Percentiles rank a stretch among this genome's conserved stretches.
phyloP scores from a whole-genome alignment of 306 rosid genomes.

The Astragalus glycyphyllos region DNA sequence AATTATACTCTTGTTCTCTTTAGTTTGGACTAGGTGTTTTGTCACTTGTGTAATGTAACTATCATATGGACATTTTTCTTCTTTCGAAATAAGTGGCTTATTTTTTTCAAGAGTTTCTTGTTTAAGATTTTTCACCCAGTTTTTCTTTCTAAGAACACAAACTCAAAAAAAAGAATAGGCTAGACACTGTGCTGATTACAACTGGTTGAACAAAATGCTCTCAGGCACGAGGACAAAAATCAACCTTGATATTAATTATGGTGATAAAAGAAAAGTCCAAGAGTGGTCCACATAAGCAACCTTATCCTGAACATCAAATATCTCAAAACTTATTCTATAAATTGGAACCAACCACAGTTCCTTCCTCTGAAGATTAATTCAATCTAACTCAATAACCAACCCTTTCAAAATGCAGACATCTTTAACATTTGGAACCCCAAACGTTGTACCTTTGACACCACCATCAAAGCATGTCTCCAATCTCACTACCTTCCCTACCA shows the following conservation, averaged over 20 bases:
- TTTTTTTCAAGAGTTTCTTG: too few species aligned
- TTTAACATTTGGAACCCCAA: slow-evolving; percentile 50
- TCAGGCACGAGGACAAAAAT: slow-evolving; percentile 2
- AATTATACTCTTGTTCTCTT: too few species aligned
- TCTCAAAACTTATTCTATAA: slow-evolving; percentile 33
- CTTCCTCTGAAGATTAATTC: not conserved
- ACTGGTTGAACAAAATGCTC: slow-evolving; percentile 13
- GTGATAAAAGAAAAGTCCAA: too few species aligned
- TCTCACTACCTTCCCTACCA: slow-evolving; percentile 42
- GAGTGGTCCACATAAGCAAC: not conserved
- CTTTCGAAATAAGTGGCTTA: too few species aligned
- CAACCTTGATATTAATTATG: not conserved
- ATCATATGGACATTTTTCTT: too few species aligned
- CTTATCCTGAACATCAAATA: slow-evolving; percentile 58
- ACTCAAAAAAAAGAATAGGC: too few species aligned
- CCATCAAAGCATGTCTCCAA: slow-evolving; percentile 47
- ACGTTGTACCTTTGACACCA: slow-evolving; percentile 56
- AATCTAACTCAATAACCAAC: slow-evolving; percentile 25
- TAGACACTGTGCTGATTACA: too few species aligned
- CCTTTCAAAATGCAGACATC: slow-evolving; percentile 61
- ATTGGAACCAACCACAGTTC: slow-evolving; percentile 25
- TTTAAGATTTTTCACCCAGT: too few species aligned
- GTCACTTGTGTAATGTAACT: too few species aligned
- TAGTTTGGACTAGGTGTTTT: too few species aligned
- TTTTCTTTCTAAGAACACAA: too few species aligned